Conservation (phyloP, 768 basidiomycete species). For the Trametes maxima region DNA sequence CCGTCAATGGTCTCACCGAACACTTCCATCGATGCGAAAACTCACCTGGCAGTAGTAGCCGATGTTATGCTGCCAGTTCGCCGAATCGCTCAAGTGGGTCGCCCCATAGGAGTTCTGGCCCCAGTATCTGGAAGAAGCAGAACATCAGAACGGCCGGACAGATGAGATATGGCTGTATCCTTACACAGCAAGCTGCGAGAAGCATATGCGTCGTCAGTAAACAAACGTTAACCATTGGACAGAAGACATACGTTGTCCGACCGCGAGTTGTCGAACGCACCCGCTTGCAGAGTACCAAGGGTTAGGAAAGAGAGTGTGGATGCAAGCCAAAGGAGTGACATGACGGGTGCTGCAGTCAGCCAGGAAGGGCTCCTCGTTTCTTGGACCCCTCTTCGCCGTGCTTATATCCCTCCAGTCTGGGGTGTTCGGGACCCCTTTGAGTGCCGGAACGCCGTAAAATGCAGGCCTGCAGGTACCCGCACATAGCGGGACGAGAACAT, state of each 20-base stretch:
- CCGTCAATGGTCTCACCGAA: neutral
- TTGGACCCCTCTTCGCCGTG: neutral
- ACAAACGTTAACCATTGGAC: neutral
- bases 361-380: slow-evolving; percentile 7
- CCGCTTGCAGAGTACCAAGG: slow-evolving; percentile 3
- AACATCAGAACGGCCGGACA: neutral
- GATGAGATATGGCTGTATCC: neutral
- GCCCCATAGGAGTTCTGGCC: slow-evolving; percentile 65
- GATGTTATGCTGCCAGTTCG: slow-evolving; percentile 53
- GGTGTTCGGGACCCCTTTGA: neutral
- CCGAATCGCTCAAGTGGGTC: slow-evolving; percentile 39
- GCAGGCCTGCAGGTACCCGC: slow-evolving; percentile 12
- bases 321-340: slow-evolving; percentile 9
- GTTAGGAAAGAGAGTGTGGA: slow-evolving; percentile 11
- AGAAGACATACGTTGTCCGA: slow-evolving; percentile 21
- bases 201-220: neutral
- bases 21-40: neutral
- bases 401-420: slow-evolving; percentile 1
- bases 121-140: slow-evolving; percentile 41
- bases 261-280: slow-evolving; percentile 16
- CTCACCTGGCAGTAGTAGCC: slow-evolving; percentile 53
- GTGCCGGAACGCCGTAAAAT: slow-evolving; percentile 1
- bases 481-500: slow-evolving; percentile 2
- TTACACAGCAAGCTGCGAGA: slow-evolving; percentile 32
- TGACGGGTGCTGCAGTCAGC: neutral